These are phyloP conservation scores for Panicum virgatum DNA, from an alignment of 202 grass and related monocot species.

Conservation along the genomic window DNA sequence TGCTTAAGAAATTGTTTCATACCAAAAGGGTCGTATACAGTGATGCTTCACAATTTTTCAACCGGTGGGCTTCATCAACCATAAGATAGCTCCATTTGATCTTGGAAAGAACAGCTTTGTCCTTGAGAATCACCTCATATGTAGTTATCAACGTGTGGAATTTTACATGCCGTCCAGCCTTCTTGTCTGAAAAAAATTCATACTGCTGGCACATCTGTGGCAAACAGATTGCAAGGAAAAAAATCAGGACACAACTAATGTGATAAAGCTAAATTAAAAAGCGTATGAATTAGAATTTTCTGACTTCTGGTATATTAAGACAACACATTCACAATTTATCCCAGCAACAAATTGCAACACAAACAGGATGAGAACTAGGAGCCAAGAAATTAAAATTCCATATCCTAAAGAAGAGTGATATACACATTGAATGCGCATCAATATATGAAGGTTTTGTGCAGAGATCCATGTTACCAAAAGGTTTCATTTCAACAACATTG, in stretches of 20 bases:
- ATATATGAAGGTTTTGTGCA: background rate
- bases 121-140: slow-evolving; percentile 99
- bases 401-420: slow-evolving; percentile 5
- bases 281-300: background rate
- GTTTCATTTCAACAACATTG: background rate
- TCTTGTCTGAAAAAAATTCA: slow-evolving; percentile 88
- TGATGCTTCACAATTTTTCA: slow-evolving; percentile 99
- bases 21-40: slow-evolving; percentile 89
- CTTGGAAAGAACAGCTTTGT: slow-evolving; percentile 90
- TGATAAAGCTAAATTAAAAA: background rate
- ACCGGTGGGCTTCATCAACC: slow-evolving; percentile 98
- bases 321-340: background rate
- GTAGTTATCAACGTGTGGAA: slow-evolving; percentile 93
- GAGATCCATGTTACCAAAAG: background rate
- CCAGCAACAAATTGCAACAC: slow-evolving; percentile 2
- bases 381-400: background rate
- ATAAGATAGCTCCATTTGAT: slow-evolving; percentile 99
- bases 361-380: background rate
- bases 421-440: background rate
- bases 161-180: slow-evolving; percentile 75
- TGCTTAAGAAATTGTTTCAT: slow-evolving; percentile 32
- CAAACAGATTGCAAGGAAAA: slow-evolving; percentile 3
- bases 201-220: slow-evolving; percentile 83
- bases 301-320: background rate
- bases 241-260: background rate